phyloP scores from a whole-genome alignment of 1,284 basidiomycete species.

The Tylopilus sp. region DNA sequence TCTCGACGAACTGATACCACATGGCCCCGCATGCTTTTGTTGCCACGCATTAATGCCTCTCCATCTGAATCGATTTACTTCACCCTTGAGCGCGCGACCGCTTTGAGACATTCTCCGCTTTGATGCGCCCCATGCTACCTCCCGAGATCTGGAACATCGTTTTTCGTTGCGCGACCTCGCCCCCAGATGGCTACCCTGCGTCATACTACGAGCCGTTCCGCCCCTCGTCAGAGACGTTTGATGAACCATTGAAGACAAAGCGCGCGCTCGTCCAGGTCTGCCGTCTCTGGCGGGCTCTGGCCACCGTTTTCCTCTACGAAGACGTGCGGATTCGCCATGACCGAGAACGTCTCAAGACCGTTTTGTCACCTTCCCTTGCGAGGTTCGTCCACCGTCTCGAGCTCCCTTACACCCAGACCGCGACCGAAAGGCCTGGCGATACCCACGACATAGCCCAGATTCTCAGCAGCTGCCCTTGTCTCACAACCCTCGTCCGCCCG shows the following conservation, averaged over 20 bases:
- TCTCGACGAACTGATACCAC: slow-evolving; percentile 35
- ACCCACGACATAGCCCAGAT: slow-evolving; percentile 40
- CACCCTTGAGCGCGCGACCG: not conserved
- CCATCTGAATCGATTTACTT: not conserved
- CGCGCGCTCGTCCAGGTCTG: slow-evolving; percentile 53
- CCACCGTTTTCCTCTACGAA: slow-evolving; percentile 49
- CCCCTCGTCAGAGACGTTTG: slow-evolving; percentile 26
- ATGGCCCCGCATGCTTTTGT: slow-evolving; percentile 15
- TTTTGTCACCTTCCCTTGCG: slow-evolving; percentile 39
- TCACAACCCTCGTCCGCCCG: slow-evolving; percentile 59
- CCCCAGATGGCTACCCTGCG: slow-evolving; percentile 28
- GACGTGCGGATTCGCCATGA: slow-evolving; percentile 47
- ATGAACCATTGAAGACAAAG: slow-evolving; percentile 33
- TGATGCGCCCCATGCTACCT: slow-evolving; percentile 36
- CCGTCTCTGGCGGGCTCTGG: slow-evolving; percentile 51
- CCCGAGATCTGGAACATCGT: slow-evolving; percentile 53
- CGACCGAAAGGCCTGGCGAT: slow-evolving; percentile 37
- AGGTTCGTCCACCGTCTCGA: slow-evolving; percentile 50
- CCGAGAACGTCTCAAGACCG: slow-evolving; percentile 32
- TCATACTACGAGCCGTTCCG: slow-evolving; percentile 46
- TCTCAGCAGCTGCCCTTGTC: slow-evolving; percentile 47
- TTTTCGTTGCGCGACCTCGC: slow-evolving; percentile 44
- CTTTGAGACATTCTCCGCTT: not conserved
- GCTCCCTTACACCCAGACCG: slow-evolving; percentile 56
- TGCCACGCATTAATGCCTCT: slow-evolving; percentile 10